Conservation (phyloP, 352 stramenopile genomes). For the Globisporangium nunn region DNA sequence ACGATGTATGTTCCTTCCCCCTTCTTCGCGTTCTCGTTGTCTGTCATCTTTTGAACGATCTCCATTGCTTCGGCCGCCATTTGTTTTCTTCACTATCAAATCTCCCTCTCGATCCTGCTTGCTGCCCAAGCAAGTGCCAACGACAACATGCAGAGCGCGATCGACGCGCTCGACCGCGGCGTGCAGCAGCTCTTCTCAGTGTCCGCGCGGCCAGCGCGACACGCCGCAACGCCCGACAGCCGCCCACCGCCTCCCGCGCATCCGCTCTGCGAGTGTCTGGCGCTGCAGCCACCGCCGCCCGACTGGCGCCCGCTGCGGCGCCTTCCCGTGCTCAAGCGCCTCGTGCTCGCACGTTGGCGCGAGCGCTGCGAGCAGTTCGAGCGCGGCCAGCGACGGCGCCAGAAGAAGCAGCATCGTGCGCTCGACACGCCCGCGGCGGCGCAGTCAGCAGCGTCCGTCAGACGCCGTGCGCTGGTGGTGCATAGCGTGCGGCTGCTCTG, state of each 20-base stretch:
- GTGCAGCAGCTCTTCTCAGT: conserved; percentile 34
- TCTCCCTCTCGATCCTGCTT: not conserved
- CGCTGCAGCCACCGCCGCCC: conserved; percentile 9
- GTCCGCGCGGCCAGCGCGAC: conserved; percentile 6
- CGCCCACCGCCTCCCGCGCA: conserved; percentile 7
- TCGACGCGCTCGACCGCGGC: conserved; percentile 22
- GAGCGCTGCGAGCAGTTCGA: conserved; percentile 15
- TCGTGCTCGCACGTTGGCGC: conserved; percentile 29
- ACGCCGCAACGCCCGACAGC: not conserved
- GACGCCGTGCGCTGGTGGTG: conserved; percentile 11
- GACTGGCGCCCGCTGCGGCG: conserved; percentile 23
- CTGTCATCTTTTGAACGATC: not conserved
- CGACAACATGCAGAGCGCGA: conserved; percentile 15
- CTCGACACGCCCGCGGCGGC: conserved; percentile 1
- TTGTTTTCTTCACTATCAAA: not conserved
- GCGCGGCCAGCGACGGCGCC: not conserved
- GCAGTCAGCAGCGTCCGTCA: conserved; percentile 4
- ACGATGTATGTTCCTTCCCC: conserved; percentile 7
- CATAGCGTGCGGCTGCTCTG: conserved; percentile 26
- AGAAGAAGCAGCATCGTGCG: not conserved
- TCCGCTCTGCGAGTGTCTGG: conserved; percentile 35
- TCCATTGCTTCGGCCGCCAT: not conserved
- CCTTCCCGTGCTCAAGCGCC: conserved; percentile 41
- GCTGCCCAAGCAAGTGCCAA: not conserved
- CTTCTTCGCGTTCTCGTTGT: not conserved